Base-by-base conservation (phyloP, 768 basidiomycete species). In the Boletus tomentosulus region DNA sequence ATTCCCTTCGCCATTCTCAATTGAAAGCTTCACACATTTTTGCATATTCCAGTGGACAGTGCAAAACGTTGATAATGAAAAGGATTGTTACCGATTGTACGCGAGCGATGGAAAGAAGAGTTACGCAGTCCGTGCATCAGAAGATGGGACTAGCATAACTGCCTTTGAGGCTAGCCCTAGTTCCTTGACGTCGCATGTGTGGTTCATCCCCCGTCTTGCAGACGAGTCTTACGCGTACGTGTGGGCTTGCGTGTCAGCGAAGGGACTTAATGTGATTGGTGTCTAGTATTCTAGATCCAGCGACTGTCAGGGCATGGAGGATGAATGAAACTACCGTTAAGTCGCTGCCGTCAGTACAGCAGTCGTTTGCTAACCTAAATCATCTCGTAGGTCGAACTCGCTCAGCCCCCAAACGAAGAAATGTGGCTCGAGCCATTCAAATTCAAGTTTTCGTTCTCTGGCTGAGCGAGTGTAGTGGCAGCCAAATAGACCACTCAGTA, bases 381-480 rank as follows among this genome's bases (percentile, higher is more conserved):
- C 12, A 28, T n/a, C 10, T 46, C 30, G 30, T 46, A 34, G 46
- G 31, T 46, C 19, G 51, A 53, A 10, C 51, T 53, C 45, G 37
- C 3, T 24, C 45, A 53, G 6, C 27, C 51, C 27, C 50, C 51
- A 3, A 19, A 16, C 22, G 51, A 9, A 30, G 51, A 53, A 16
- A 35, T 30, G 7, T 37, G 22, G 28, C 43, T 53, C 22, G 45
- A 39, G 6, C 15, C 45, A 25, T 53, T 53, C 46, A 53, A 53
- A 19, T 53, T 53, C 52, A 53, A 48, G 46, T 53, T 53, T 39
- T 48, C 46, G 9, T 49, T 48, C 22, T 43, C 42, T 25, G 12
- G 25, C 7, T 43, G 30, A 31, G 10, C 10, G 9, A 31, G 19
- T 19, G 19, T 19, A 1, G 19, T 19, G 19, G 19, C n/a, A n/a